Percentiles rank a stretch among this genome's conserved stretches.
phyloP scores from a whole-genome alignment of 1,284 basidiomycete species.

The Cutaneotrichosporon cavernicola region DNA sequence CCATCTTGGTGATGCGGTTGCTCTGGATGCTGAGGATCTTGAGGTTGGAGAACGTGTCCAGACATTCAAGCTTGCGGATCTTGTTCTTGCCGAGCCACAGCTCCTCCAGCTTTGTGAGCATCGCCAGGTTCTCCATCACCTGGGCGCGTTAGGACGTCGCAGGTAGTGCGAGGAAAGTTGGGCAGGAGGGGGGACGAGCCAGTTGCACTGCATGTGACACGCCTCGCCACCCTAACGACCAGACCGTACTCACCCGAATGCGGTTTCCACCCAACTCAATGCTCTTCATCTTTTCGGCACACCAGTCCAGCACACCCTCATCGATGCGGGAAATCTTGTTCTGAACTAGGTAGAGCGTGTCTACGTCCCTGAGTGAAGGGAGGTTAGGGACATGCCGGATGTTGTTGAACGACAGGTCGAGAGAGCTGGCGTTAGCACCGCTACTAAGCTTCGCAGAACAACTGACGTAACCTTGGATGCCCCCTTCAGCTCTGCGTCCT shows the following conservation, averaged over 20 bases:
- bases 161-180: neutral
- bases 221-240: constrained; percentile 10
- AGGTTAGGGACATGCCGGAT: constrained; percentile 65
- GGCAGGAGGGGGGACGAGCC: too few relatives aligned
- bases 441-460: neutral
- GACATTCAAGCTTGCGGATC: constrained; percentile 77
- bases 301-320: constrained; percentile 61
- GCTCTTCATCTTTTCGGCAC: constrained; percentile 66
- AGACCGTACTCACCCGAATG: constrained; percentile 63
- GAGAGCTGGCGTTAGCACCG: constrained; percentile 57
- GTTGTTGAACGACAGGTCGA: constrained; percentile 96
- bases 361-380: constrained; percentile 58
- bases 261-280: constrained; percentile 91
- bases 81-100: constrained; percentile 99
- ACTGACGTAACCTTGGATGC: constrained; percentile 69
- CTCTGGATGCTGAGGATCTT: constrained; percentile 86
- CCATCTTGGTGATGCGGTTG: constrained; percentile 86
- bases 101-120: constrained; percentile 78
- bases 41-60: constrained; percentile 67
- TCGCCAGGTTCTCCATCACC: constrained; percentile 86
- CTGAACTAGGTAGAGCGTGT: constrained; percentile 90
- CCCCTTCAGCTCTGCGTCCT: constrained; percentile 61
- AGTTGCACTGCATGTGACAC: neutral
- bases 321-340: constrained; percentile 85
- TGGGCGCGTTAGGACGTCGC: constrained; percentile 41